Evolutionary conservation across 176 grass and related monocot genomes (phyloP).

Genomic region (Sorghum bicolor): Sorghum_bicolor_NCBIv3 NC_012878.2:2301001-2301500

Average conservation of each 20-base stretch:
- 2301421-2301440: neutral
- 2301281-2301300: neutral
- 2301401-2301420: conserved; percentile 2
- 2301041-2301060: conserved; percentile 15
- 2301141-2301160: neutral
- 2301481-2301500: neutral
- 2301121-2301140: neutral
- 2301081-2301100: neutral
- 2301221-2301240: neutral
- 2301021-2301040: conserved; percentile 37
- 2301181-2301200: neutral
- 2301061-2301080: neutral
- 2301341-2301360: neutral
- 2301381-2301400: neutral
- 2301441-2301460: neutral
- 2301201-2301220: neutral
- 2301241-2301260: neutral
- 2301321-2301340: neutral
- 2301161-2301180: neutral
- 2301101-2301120: neutral
- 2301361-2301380: neutral
- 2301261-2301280: neutral
- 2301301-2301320: neutral
- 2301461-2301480: conserved; percentile 36
- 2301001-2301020: neutral